A percentile compares a stretch with the other conserved stretches of the same genome.
phyloP scores from a whole-genome alignment of 2,329 filamentous ascomycete genomes.

The Colletotrichum musicola region DNA sequence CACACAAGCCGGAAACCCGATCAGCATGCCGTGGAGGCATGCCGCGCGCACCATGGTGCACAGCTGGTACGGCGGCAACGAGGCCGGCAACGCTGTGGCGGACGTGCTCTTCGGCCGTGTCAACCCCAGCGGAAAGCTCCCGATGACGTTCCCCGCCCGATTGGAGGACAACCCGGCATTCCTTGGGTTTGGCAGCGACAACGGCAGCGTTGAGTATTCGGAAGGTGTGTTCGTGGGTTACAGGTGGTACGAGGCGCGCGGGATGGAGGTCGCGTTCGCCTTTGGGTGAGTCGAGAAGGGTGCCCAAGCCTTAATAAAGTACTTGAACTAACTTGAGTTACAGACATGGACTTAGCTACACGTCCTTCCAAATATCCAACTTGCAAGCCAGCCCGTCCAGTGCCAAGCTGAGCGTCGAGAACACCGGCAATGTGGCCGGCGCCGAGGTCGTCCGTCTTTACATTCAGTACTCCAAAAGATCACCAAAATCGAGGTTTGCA shows the following conservation, averaged over 20 bases:
- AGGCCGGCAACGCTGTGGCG: conserved; percentile 79
- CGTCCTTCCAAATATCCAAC: conserved; percentile 67
- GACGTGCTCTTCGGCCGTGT: conserved; percentile 77
- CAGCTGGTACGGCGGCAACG: conserved; percentile 83
- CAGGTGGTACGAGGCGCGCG: conserved; percentile 75
- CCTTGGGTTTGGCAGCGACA: conserved; percentile 74
- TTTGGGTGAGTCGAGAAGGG: conserved; percentile 59
- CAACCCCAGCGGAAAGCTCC: conserved; percentile 81
- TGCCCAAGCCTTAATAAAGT: too few species aligned
- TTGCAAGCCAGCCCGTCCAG: conserved; percentile 54
- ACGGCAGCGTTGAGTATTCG: conserved; percentile 75
- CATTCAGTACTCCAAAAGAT: conserved; percentile 49
- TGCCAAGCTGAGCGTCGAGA: conserved; percentile 64
- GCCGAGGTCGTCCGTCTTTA: conserved; percentile 64
- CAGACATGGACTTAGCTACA: conserved; percentile 77
- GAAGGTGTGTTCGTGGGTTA: conserved; percentile 82
- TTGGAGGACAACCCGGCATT: conserved; percentile 77
- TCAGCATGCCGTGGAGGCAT: conserved; percentile 71
- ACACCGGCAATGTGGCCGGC: conserved; percentile 62
- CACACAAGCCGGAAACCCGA: conserved; percentile 77
- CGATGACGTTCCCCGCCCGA: conserved; percentile 75
- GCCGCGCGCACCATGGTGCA: conserved; percentile 69
- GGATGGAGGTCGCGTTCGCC: conserved; percentile 70
- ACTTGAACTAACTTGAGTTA: background rate
- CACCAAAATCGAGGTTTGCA: conserved; percentile 61